phyloP scores from a whole-genome alignment of 176 grass and related monocot genomes.

The Carex kokanica region DNA sequence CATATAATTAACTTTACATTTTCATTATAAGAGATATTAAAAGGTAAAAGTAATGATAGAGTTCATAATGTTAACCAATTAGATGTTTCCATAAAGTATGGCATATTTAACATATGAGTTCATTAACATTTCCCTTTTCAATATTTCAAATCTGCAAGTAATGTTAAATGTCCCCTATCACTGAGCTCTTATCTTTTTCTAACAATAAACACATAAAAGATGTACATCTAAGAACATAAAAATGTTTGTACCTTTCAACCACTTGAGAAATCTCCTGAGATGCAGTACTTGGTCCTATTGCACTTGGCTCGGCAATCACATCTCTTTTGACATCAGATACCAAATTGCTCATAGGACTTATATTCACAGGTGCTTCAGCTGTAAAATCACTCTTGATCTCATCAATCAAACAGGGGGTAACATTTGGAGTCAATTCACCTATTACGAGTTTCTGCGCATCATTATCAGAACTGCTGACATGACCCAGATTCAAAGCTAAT shows the following conservation, averaged over 20 bases:
- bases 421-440: conserved; percentile 33
- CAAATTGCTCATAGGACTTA: background rate
- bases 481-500: background rate
- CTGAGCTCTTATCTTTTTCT: background rate
- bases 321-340: background rate
- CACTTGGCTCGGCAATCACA: background rate
- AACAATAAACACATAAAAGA: background rate
- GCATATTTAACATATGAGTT: background rate
- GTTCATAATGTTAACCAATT: background rate
- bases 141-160: background rate
- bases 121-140: background rate
- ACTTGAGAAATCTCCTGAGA: background rate
- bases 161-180: background rate
- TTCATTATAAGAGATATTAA: conserved; percentile 1
- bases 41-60: background rate
- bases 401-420: background rate
- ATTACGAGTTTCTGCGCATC: conserved; percentile 28
- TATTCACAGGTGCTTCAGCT: background rate
- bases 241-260: conserved; percentile 10
- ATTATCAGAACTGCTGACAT: conserved; percentile 21
- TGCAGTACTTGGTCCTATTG: conserved; percentile 10
- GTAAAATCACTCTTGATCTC: background rate
- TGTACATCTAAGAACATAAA: conserved; percentile 13
- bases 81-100: background rate
- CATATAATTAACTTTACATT: background rate